Percentiles rank a stretch among this genome's conserved stretches.
Evolutionary conservation across 208 protist species (phyloP).

Genomic region (Acanthamoeba triangularis): DNA sequence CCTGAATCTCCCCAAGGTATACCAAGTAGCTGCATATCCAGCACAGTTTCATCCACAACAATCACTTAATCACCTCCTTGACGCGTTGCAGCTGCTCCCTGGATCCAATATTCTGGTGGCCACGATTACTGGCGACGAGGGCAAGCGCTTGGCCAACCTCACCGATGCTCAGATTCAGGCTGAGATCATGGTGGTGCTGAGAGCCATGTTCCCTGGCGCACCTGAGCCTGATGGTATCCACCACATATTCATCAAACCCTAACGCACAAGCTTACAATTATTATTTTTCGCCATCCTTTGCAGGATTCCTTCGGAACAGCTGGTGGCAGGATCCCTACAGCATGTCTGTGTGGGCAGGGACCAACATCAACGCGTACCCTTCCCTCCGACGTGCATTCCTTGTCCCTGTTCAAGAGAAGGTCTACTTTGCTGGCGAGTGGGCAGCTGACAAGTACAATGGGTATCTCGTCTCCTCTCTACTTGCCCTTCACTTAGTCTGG

Average conservation of each 20-base stretch:
- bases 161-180: not conserved
- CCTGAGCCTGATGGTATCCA: not conserved
- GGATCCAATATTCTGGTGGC: not conserved
- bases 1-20: not conserved
- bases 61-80: too few species aligned
- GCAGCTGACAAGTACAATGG: conserved; percentile 8
- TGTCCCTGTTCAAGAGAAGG: not conserved
- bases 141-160: not conserved
- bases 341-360: not conserved
- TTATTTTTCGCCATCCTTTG: not conserved
- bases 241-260: not conserved
- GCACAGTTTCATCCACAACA: too few species aligned
- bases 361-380: not conserved
- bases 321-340: not conserved
- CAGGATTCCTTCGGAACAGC: not conserved
- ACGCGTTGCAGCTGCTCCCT: not conserved
- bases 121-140: not conserved
- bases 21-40: not conserved
- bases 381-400: not conserved
- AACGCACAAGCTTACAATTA: not conserved
- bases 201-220: not conserved
- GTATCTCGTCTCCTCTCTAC: not conserved
- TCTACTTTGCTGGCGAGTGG: conserved; percentile 23
- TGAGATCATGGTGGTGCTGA: not conserved
- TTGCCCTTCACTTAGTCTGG: not conserved